Evolutionary conservation across 768 basidiomycete genomes (phyloP).

Genomic region (Boletus reticuloceps): DNA sequence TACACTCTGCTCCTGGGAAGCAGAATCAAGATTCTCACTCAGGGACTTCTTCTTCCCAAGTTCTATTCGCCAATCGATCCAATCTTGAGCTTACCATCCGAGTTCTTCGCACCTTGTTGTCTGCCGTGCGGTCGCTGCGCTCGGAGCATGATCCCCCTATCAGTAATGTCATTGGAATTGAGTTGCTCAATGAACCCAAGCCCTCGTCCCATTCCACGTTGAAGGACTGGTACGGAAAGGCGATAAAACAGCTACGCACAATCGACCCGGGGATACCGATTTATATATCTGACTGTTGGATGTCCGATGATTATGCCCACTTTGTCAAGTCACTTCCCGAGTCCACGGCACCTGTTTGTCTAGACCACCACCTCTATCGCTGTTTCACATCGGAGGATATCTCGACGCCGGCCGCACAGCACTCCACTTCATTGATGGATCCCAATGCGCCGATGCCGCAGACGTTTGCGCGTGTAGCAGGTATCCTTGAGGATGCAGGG

Average conservation of each 20-base stretch:
- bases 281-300: constrained; percentile 78
- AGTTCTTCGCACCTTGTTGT: constrained; percentile 45
- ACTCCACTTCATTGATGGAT: constrained; percentile 48
- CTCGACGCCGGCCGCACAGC: constrained; percentile 49
- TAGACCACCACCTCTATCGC: constrained; percentile 84
- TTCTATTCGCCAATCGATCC: constrained; percentile 47
- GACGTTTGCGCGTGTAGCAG: constrained; percentile 39
- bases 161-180: constrained; percentile 51
- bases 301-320: constrained; percentile 58
- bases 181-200: constrained; percentile 60
- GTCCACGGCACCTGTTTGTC: constrained; percentile 44
- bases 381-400: constrained; percentile 69
- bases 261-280: constrained; percentile 60
- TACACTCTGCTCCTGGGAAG: constrained; percentile 74
- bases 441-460: constrained; percentile 37
- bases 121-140: constrained; percentile 44
- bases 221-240: constrained; percentile 59
- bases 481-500: constrained; percentile 35
- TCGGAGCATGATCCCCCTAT: constrained; percentile 39
- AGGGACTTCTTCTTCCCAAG: constrained; percentile 50
- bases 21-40: constrained; percentile 70
- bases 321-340: constrained; percentile 42
- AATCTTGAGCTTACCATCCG: constrained; percentile 48
- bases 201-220: constrained; percentile 50
- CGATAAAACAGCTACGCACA: constrained; percentile 50